These are phyloP conservation scores for Pseudogymnoascus sp. DNA, from an alignment of 2,329 filamentous ascomycete genomes.

Conservation along the genomic window DNA sequence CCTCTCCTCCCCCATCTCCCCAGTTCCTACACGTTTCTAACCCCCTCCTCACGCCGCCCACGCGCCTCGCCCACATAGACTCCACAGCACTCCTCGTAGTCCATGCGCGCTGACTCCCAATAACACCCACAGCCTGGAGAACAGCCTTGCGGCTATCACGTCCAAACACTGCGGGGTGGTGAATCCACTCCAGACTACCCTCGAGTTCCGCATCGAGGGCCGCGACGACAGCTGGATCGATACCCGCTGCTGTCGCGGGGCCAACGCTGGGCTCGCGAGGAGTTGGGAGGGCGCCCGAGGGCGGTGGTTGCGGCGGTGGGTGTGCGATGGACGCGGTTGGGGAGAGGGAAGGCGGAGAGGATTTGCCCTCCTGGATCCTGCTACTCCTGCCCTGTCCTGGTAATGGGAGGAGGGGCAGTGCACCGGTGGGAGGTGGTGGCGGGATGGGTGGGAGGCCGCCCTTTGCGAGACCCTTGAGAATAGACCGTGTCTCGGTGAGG, in stretches of 20 bases:
- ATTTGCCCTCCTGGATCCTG: neutral
- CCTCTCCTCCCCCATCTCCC: constrained; percentile 73
- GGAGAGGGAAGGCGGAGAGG: neutral
- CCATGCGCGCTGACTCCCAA: constrained; percentile 86
- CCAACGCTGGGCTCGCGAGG: constrained; percentile 42
- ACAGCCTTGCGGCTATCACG: constrained; percentile 93
- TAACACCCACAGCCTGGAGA: constrained; percentile 91
- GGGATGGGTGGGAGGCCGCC: constrained; percentile 87
- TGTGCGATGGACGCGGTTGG: constrained; percentile 11
- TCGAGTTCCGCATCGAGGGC: constrained; percentile 89
- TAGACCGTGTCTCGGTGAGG: constrained; percentile 85
- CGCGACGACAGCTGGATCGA: constrained; percentile 72
- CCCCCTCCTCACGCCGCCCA: constrained; percentile 71
- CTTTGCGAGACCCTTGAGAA: constrained; percentile 91
- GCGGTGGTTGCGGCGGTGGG: constrained; percentile 24
- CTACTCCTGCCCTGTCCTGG: neutral
- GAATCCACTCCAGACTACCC: constrained; percentile 91
- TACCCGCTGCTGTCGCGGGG: constrained; percentile 51
- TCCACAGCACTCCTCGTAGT: constrained; percentile 90
- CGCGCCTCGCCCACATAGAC: constrained; percentile 76
- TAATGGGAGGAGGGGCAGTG: neutral
- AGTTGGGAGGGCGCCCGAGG: constrained; percentile 36
- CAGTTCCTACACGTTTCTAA: constrained; percentile 83
- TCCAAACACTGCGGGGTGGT: constrained; percentile 88
- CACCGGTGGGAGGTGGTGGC: constrained; percentile 39